These are phyloP conservation scores for Fusarium xylarioides DNA, from an alignment of 2,329 filamentous ascomycete genomes.

Conservation along the genomic window DNA sequence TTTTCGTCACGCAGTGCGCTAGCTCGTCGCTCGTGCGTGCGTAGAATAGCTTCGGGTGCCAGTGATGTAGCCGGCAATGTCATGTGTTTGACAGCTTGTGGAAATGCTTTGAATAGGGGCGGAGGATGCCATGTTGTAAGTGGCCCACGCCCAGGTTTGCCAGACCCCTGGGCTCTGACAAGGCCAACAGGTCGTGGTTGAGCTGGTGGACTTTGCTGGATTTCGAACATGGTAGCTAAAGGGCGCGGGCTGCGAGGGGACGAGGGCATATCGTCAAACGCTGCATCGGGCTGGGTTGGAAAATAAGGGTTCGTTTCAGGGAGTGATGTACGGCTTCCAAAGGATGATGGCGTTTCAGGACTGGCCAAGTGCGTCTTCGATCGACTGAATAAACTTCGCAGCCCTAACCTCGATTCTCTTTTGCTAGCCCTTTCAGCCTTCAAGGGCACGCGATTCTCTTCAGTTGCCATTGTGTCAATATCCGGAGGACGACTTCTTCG, in stretches of 20 bases:
- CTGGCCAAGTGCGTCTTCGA: conserved; percentile 51
- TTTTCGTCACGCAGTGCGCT: conserved; percentile 32
- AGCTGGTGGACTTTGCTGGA: conserved; percentile 17
- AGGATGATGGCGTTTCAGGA: conserved; percentile 44
- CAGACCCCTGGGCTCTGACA: conserved; percentile 26
- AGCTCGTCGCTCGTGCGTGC: conserved; percentile 63
- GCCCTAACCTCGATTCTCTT: conserved; percentile 62
- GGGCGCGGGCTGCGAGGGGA: conserved; percentile 36
- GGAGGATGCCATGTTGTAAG: conserved; percentile 70
- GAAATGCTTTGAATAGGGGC: conserved; percentile 86
- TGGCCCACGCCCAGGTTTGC: conserved; percentile 43
- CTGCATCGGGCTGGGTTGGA: conserved; percentile 47
- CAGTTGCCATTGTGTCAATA: conserved; percentile 35
- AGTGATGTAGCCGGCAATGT: conserved; percentile 73
- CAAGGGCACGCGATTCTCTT: conserved; percentile 53
- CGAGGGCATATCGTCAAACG: conserved; percentile 50
- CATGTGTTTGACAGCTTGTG: conserved; percentile 81
- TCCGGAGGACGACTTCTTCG: conserved; percentile 41
- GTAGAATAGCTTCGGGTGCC: conserved; percentile 74
- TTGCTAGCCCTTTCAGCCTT: conserved; percentile 54
- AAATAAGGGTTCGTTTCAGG: conserved; percentile 57
- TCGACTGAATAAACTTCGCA: conserved; percentile 62
- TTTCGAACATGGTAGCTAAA: conserved; percentile 40
- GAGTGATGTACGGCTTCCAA: conserved; percentile 56
- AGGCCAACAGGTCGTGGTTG: conserved; percentile 11